Percentiles rank a stretch among this genome's conserved stretches.
phyloP scores from a whole-genome alignment of 2,329 filamentous ascomycete species.

The Alternaria longipes region DNA sequence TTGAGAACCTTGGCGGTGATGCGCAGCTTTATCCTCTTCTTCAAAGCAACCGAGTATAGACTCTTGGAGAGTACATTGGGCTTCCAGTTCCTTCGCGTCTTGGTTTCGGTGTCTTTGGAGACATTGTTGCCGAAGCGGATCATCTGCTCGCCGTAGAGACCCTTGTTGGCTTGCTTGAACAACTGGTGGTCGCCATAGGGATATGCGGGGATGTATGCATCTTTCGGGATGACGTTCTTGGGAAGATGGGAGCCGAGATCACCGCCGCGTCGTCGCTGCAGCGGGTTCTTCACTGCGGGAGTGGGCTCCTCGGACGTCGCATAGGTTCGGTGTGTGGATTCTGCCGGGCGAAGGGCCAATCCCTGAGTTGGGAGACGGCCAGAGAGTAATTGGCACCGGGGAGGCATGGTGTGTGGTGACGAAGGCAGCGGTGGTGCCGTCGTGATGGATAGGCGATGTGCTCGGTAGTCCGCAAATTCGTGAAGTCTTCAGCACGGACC shows the following conservation, averaged over 20 bases:
- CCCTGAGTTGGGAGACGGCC: slow-evolving; percentile 26
- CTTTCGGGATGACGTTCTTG: slow-evolving; percentile 44
- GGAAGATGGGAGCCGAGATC: slow-evolving; percentile 49
- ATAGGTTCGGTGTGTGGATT: slow-evolving; percentile 38
- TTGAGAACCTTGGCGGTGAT: slow-evolving; percentile 72
- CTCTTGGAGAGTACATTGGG: slow-evolving; percentile 75
- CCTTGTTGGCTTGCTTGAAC: slow-evolving; percentile 83
- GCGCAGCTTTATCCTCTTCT: slow-evolving; percentile 70
- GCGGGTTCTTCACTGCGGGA: slow-evolving; percentile 35
- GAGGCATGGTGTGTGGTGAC: slow-evolving; percentile 34
- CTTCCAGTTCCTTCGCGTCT: slow-evolving; percentile 76
- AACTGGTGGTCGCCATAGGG: slow-evolving; percentile 74
- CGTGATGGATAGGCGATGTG: slow-evolving; percentile 23
- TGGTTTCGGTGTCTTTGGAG: slow-evolving; percentile 71
- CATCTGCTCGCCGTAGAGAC: slow-evolving; percentile 74
- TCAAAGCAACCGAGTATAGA: slow-evolving; percentile 71
- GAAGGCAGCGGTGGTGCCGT: slow-evolving; percentile 23
- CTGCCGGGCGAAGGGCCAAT: slow-evolving; percentile 20
- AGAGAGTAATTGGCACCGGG: slow-evolving; percentile 43
- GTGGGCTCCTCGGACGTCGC: slow-evolving; percentile 28
- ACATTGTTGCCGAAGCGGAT: slow-evolving; percentile 85
- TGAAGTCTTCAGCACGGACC: slow-evolving; percentile 11
- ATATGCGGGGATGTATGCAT: slow-evolving; percentile 61
- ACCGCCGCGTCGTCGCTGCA: slow-evolving; percentile 41
- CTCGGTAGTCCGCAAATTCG: slow-evolving; percentile 40